A percentile compares a stretch with the other conserved stretches of the same genome.
phyloP scores from a whole-genome alignment of 805 yeast species.

The Metschnikowia reukaufii region DNA sequence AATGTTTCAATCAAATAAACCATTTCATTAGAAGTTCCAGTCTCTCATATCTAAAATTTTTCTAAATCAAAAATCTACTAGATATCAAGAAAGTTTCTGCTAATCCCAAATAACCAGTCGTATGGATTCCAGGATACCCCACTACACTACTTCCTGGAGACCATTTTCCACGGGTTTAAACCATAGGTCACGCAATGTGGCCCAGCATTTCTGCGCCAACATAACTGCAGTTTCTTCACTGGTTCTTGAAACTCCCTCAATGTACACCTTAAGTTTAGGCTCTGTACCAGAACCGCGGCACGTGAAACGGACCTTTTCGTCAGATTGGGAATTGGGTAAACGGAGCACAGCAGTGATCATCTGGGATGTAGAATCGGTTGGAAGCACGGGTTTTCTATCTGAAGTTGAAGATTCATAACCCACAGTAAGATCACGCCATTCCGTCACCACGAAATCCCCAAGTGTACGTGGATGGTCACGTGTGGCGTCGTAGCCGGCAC shows the following conservation, averaged over 20 bases:
- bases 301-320: conserved; percentile 64
- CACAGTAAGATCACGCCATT: conserved; percentile 81
- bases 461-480: conserved; percentile 45
- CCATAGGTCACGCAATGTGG: conserved; percentile 57
- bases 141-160: conserved; percentile 36
- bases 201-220: conserved; percentile 70
- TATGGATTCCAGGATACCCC: no score
- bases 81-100: no score
- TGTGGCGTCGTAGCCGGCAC: conserved; percentile 29
- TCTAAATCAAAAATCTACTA: no score
- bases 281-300: conserved; percentile 96
- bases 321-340: conserved; percentile 11
- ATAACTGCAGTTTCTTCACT: conserved; percentile 47
- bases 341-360: conserved; percentile 74
- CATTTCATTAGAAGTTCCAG: no score
- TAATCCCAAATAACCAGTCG: no score
- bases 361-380: conserved; percentile 70
- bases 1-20: no score
- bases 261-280: conserved; percentile 88
- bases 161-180: conserved; percentile 56
- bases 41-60: no score
- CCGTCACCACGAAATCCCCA: conserved; percentile 56
- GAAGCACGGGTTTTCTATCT: conserved; percentile 61
- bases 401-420: conserved; percentile 75
- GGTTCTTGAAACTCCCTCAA: conserved; percentile 62